These are phyloP conservation scores for Lepidopterella palustris DNA, from an alignment of 495 filamentous ascomycete species.

Conservation along the genomic window DNA sequence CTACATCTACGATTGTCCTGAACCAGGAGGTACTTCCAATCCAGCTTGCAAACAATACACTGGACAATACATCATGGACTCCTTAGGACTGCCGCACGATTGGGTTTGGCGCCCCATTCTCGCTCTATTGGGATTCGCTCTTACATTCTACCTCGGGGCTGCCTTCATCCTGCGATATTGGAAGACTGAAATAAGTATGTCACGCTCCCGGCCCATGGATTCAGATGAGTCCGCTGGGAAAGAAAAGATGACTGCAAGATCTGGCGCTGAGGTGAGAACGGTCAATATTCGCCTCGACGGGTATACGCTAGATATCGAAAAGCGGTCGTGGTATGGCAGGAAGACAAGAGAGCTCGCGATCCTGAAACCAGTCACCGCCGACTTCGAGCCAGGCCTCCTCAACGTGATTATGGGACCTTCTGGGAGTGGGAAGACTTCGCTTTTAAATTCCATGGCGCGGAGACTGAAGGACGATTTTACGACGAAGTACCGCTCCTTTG, in stretches of 20 bases:
- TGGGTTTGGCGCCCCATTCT: slow-evolving; percentile 61
- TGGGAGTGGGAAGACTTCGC: slow-evolving; percentile 64
- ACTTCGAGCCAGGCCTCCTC: slow-evolving; percentile 55
- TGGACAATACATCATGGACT: slow-evolving; percentile 58
- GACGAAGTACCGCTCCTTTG: slow-evolving; percentile 49
- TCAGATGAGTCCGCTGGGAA: slow-evolving; percentile 54
- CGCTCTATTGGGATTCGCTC: slow-evolving; percentile 48
- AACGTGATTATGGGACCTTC: slow-evolving; percentile 77
- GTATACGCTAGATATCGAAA: slow-evolving; percentile 57
- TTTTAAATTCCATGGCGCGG: slow-evolving; percentile 62
- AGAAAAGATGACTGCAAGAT: slow-evolving; percentile 49
- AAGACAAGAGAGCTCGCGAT: slow-evolving; percentile 48
- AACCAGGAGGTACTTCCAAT: slow-evolving; percentile 48
- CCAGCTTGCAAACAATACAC: slow-evolving; percentile 60
- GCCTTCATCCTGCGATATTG: slow-evolving; percentile 52
- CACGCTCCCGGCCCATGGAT: slow-evolving; percentile 48
- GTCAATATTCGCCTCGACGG: slow-evolving; percentile 56
- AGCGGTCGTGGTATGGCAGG: slow-evolving; percentile 42
- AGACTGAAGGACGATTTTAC: slow-evolving; percentile 51
- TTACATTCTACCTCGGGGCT: slow-evolving; percentile 52
- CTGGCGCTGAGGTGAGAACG: slow-evolving; percentile 46
- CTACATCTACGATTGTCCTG: slow-evolving; percentile 62
- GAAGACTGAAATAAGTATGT: slow-evolving; percentile 54
- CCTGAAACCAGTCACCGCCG: slow-evolving; percentile 54
- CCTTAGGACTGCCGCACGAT: slow-evolving; percentile 53